A percentile compares a stretch with the other conserved stretches of the same genome.
Conservation (phyloP, 352 stramenopile species). For the Globisporangium spinosum region DNA sequence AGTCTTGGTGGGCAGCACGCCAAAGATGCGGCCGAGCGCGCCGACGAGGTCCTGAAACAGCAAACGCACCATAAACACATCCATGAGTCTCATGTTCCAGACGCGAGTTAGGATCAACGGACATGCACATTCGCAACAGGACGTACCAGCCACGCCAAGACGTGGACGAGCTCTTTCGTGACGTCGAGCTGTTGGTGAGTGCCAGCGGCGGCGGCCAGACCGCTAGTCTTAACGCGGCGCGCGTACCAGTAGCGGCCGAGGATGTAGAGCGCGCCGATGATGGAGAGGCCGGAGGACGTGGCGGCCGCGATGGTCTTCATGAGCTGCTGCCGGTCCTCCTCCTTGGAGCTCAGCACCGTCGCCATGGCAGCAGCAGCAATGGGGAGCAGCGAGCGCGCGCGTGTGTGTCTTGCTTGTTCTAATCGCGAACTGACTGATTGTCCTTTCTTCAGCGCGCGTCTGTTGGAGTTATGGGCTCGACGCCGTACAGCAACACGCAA, state of each 20-base stretch:
- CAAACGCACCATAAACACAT: neutral
- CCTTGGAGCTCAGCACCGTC: slow-evolving; percentile 9
- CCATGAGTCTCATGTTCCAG: neutral
- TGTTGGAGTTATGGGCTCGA: neutral
- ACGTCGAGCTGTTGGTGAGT: slow-evolving; percentile 65
- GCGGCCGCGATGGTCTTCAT: slow-evolving; percentile 55
- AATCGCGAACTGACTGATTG: neutral
- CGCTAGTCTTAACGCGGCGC: slow-evolving; percentile 37
- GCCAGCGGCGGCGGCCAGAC: slow-evolving; percentile 22
- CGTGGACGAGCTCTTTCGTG: slow-evolving; percentile 83
- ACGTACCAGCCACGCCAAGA: slow-evolving; percentile 72
- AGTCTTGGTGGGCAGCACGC: slow-evolving; percentile 57
- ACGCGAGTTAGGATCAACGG: neutral
- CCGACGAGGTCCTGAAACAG: slow-evolving; percentile 60
- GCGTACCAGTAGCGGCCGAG: slow-evolving; percentile 80
- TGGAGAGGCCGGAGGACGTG: slow-evolving; percentile 73
- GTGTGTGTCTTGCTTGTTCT: neutral
- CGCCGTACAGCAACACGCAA: neutral
- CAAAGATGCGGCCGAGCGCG: slow-evolving; percentile 65
- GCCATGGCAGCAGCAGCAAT: neutral
- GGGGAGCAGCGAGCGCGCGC: neutral
- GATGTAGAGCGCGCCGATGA: slow-evolving; percentile 81
- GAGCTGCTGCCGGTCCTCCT: slow-evolving; percentile 8
- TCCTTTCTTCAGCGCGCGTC: neutral
- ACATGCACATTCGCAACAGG: neutral